Evolutionary conservation across 2,329 filamentous ascomycete species (phyloP), one percentile per base, ranked within the genome.

Genomic region (Exophiala calicioides): DNA sequence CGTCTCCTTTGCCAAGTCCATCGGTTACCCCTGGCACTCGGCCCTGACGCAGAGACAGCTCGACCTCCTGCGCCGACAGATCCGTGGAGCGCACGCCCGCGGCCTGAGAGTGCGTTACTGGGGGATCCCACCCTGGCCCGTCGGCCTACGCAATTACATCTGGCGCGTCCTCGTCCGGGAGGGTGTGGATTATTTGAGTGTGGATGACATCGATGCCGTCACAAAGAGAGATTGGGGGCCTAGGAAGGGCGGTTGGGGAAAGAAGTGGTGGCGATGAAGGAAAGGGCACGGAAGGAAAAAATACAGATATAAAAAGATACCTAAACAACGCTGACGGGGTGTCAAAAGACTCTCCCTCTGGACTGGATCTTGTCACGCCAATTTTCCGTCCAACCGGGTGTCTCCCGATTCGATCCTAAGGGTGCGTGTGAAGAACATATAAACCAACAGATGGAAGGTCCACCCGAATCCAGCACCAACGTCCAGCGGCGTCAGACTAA

Each of bases 81-180:
- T 82, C 31, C 64, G 63, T 0, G 71, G 68, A 8, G 79, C 79
- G 3, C 71, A 78, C 41, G 58, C 63, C 3, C 65, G 70, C 9
- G 78, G 78, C 0, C 58, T 82, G 32, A 78, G 78, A 54, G 73
- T 72, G 1, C 62, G 79, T 31, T 82, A 81, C 54, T 82, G 79
- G 78, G 68, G 69, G n/a, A 70, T 76, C 12, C 79, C 79, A 0
- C 63, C 60, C 40, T 82, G 78, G 78, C 79, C 79, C 2, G 62
- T 73, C 3, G 70, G 69, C 31, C 52, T 79, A 58, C 62, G 78
- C 26, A 77, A 81, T 56, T 68, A 72, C 39, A 61, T 81, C 10
- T 81, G 79, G 79, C 66, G 67, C 10, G 64, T 77, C 20, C 59
- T 82, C 18, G 69, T 76, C 4, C 62, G 69, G 18, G 76, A 80